Evolutionary conservation across 352 stramenopile genomes (phyloP), one percentile per base, ranked within the genome.

Genomic region (Poterioochromonas sp.): DNA sequence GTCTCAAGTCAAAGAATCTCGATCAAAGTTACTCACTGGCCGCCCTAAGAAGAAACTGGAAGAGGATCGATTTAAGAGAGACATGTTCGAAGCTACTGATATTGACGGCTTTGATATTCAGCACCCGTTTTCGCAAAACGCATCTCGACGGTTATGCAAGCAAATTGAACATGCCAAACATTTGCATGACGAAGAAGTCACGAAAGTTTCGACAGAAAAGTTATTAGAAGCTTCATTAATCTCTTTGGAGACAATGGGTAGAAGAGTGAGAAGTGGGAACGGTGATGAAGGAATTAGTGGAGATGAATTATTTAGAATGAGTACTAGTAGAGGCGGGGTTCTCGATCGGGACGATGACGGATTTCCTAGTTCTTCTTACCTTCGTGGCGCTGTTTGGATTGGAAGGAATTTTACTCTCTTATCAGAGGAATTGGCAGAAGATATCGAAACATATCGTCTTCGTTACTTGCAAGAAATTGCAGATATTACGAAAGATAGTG

Each of bases 211-310:
- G 1, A 39, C 44, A 41, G 43, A 65, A 26, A 78, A 78, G 47
- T 69, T 78, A 39, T 39, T 78, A 29, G 71, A 65, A 34, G 71
- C 71, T 35, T 78, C 71, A 35, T 69, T 78, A 37, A 29, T 26
- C 2, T 78, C 71, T 18, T 51, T 78, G 47, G 71, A 78, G 2
- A 34, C 43, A 26, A 20, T 78, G 43, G 44, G 40, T 29, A 12
- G 69, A 37, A 11, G 1, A 37, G 2, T 63, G 12, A 1, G 11
- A 1, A 40, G 5, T 35, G 32, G 11, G 5, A 22, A n/a, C 41
- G 5, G 18, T 29, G 2, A 8, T 8, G 8, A 32, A 8, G n/a
- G n/a, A n/a, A n/a, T n/a, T n/a, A 26, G 47, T 26, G 47, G 47
- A 26, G 47, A 58, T 26, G 47, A 58, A 26, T 15, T 26, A 15